phyloP scores from a whole-genome alignment of 495 filamentous ascomycete genomes.

The Echria macrotheca region DNA sequence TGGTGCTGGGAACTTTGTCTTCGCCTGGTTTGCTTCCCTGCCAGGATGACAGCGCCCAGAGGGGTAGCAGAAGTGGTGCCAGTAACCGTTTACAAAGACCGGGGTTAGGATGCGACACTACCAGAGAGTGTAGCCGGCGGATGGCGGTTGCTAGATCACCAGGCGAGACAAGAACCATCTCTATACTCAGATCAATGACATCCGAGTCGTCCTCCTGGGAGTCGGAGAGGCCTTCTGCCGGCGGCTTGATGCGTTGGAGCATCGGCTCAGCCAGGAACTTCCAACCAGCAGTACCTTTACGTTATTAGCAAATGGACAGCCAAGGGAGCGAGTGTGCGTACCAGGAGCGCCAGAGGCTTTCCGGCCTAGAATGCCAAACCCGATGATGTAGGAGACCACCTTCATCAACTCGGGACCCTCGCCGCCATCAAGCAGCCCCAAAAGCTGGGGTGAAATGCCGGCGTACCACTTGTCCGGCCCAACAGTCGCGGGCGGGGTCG shows the following conservation, averaged over 20 bases:
- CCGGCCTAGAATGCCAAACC: conserved; percentile 64
- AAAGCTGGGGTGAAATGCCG: conserved; percentile 60
- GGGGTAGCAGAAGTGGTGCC: conserved; percentile 55
- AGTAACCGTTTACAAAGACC: conserved; percentile 66
- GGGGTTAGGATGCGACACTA: conserved; percentile 66
- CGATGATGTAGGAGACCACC: conserved; percentile 67
- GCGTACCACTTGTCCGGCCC: conserved; percentile 55
- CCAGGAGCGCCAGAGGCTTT: conserved; percentile 62
- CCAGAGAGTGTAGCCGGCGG: conserved; percentile 50
- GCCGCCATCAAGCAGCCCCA: conserved; percentile 59
- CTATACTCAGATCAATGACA: conserved; percentile 36
- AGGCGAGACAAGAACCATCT: conserved; percentile 37
- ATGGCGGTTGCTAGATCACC: conserved; percentile 45
- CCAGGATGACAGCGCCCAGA: conserved; percentile 65
- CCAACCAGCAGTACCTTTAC: conserved; percentile 58
- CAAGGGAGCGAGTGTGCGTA: conserved; percentile 21
- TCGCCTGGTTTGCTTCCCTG: conserved; percentile 14
- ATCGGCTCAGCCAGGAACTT: conserved; percentile 62
- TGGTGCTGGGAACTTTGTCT: conserved; percentile 33
- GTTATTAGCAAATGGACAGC: not conserved
- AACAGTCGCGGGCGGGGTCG: conserved; percentile 56
- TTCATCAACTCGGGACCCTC: conserved; percentile 59
- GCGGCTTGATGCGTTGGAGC: conserved; percentile 55
- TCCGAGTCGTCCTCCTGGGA: conserved; percentile 16
- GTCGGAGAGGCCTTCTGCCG: conserved; percentile 17